Base-by-base conservation (phyloP, 148 eudicot genomes). In the Spergularia marina region DNA sequence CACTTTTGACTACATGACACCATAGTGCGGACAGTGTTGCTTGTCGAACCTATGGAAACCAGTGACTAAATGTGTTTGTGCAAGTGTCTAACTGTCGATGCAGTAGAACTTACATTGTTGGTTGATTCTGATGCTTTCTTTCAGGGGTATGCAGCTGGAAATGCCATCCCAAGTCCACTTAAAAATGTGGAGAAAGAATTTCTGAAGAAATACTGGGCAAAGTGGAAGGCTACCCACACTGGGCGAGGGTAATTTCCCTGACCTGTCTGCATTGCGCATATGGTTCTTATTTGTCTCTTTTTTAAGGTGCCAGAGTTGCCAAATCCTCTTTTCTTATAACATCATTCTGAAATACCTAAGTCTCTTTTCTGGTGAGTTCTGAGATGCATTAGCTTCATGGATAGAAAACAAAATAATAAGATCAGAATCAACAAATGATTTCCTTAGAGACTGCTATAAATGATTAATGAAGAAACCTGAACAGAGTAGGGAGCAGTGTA, bases 111-210 rank as follows among this genome's bases (percentile, higher is more conserved):
- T 30, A 49, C 10, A 17, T 55, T 30, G 17, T 39, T 54, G 41
- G 9, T 20, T 65, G 30, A 39, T n/a, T 18, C 15, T 10, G 59
- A 8, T 2, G 55, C 34, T 80, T 69, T 70, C 64, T 68, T 69
- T 56, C 76, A 95, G 98, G 98, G 98, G 55, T 95, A 92, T 85
- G 98, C 92, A 70, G 97, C 97, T 79, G 98, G 98, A 49, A 89
- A 76, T 82, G 88, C 90, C 65, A 74, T 95, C 68, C 98, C 98
- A 59, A 88, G 98, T 80, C 92, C 98, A 34, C 82, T 80, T 10
- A 94, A 94, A 79, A 94, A 94, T 76, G 98, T 92, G 67, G 97
- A 94, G 84, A 94, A 91, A 77, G 90, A 85, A 58, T 94, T 94
- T 77, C 77, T 94, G 82, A 90, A 85, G 75, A 94, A 85, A 79